Evolutionary conservation across 805 yeast genomes (phyloP), one percentile per base, ranked within the genome.

Genomic region (Aciculoconidium aculeatum): DNA sequence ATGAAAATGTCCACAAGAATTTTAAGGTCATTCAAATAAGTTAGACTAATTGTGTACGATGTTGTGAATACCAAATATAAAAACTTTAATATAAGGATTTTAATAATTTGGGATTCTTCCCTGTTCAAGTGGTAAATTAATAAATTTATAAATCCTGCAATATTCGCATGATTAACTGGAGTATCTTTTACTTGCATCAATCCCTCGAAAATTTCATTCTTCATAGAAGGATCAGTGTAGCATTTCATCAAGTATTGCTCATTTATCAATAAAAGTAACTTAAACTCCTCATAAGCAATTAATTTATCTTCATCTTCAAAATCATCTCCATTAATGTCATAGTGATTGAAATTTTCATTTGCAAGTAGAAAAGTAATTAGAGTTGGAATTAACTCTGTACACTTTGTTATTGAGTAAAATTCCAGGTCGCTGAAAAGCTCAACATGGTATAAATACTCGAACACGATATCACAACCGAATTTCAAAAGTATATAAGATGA

Each of bases 1-100:
- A 88, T 65, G 30, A 88, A 65, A 7, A 88, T 87, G 46, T 86
- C 95, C 9, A 82, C 77, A 33, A 88, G 68, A 5, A 88, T 94
- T 43, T 80, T 78, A 35, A 88, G 57, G 50, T 88, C 97, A 45
- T 88, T 88, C 37, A 84, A 63, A 49, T 88, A 88, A 27, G 86
- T 73, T 43, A 79, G 66, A 35, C 79, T 81, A 30, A 72, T 62
- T 0, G 94, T 79, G 20, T 58, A 57, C 5, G 77, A 65, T 4
- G 77, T 72, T 2, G 88, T 77, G 54, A 88, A 74, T 1, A 88
- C 70, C 34, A 82, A 54, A 50, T 84, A 85, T 6, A 88, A 59
- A 34, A 85, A 66, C 54, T 88, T 88, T 42, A 88, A 66, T 47
- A 83, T 81, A 60, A 88, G 70, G 3, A 86, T 79, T 43, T 80